Base-by-base conservation (phyloP, 768 basidiomycete genomes). In the Dioszegia aurantiaca region DNA sequence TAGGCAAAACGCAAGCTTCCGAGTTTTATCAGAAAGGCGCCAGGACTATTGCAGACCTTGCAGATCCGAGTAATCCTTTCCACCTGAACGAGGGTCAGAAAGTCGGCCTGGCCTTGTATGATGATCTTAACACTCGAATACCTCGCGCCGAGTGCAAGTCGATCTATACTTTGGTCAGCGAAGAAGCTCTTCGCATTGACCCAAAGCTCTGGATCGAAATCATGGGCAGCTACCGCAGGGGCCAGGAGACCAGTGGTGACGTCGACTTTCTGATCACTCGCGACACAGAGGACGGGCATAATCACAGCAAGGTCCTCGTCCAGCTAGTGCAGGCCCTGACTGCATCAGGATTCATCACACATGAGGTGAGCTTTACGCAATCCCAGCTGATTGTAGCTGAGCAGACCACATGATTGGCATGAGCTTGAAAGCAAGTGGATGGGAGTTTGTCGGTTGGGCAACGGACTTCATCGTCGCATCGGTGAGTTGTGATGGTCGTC, bases 161-260 rank as follows among this genome's bases (percentile, higher is more conserved):
- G 14, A 84, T 95, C 16, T 93, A 86, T 64, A 82, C 86, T 9
- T 73, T 82, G 26, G 88, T 95, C 59, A 84, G 84, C 70, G 81
- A 82, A 2, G 82, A 86, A 59, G 90, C 89, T 2, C 80, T 87
- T 10, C 77, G 75, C 1, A 80, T 94, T 30, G 91, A 93, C 68
- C 77, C 83, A 4, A 82, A 83, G 52, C 70, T 93, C 24, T 85
- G 83, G 67, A 77, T 95, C 10, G 85, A 91, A 48, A 86, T 93
- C 46, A 93, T 94, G 92, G 93, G 92, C 0, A 90, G 89, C 62
- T 97, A 86, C 73, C 79, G 92, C 66, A 89, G 90, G 58, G 89
- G 90, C 4, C 87, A 88, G 73, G 77, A 81, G 0, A 85, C 85
- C 54, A 92, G 89, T 56, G 93, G 93, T 1, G 93, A 95, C 72